Conservation (phyloP, 176 grass and related monocot species). For the Guadua angustifolia region DNA sequence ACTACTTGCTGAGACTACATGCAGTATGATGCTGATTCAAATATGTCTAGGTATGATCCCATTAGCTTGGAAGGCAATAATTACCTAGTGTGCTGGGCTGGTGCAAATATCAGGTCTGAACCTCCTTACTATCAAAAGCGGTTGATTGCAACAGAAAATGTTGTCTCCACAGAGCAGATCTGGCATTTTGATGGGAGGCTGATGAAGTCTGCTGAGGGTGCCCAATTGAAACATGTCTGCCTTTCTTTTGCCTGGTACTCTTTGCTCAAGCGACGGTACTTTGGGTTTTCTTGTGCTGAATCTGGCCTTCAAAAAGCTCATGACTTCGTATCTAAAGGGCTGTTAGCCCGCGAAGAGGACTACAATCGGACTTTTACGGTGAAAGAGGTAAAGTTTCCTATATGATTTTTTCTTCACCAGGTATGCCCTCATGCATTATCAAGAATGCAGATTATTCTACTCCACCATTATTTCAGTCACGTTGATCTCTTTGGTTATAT, state of each 20-base stretch:
- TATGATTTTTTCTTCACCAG: constrained; percentile 40
- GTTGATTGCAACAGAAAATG: neutral
- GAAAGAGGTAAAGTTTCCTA: constrained; percentile 12
- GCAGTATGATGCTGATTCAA: neutral
- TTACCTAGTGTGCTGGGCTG: neutral
- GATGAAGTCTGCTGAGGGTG: constrained; percentile 25
- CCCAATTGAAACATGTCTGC: constrained; percentile 10
- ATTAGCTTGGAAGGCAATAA: neutral
- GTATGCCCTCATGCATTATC: constrained; percentile 18
- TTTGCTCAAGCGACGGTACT: neutral
- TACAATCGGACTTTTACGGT: constrained; percentile 2
- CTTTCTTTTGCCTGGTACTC: constrained; percentile 14
- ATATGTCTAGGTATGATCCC: constrained; percentile 8
- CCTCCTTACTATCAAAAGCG: neutral
- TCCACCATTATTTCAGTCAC: neutral
- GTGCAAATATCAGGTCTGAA: neutral
- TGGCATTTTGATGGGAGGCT: constrained; percentile 10
- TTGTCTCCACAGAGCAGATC: neutral
- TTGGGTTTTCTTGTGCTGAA: constrained; percentile 28
- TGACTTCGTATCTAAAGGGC: constrained; percentile 16
- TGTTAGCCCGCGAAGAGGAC: constrained; percentile 8
- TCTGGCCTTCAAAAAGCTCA: constrained; percentile 4
- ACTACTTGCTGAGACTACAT: constrained; percentile 28
- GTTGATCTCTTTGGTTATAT: neutral
- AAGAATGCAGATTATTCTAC: neutral